phyloP scores from a whole-genome alignment of 768 basidiomycete genomes.

The Russula compacta region DNA sequence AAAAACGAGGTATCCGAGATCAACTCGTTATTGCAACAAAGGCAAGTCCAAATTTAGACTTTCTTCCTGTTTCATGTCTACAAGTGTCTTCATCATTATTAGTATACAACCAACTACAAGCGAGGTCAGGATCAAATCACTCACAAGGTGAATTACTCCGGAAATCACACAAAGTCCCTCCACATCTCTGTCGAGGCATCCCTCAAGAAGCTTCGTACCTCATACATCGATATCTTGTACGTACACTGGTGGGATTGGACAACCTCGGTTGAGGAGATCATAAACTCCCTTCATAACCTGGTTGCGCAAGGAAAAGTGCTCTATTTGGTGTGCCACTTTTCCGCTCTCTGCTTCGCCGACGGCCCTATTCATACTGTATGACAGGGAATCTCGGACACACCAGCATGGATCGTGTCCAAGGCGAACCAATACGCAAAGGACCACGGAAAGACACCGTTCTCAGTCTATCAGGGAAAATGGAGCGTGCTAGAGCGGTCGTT shows the following conservation, averaged over 20 bases:
- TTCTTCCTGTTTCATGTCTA: neutral
- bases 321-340: too few species aligned
- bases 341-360: too few species aligned
- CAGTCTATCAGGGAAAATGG: too few species aligned
- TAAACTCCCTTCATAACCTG: slow-evolving; percentile 30
- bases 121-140: slow-evolving; percentile 14
- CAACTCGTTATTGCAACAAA: slow-evolving; percentile 30
- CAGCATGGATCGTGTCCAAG: too few species aligned
- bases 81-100: neutral
- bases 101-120: slow-evolving; percentile 26
- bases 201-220: slow-evolving; percentile 44
- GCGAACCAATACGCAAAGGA: too few species aligned
- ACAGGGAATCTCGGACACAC: too few species aligned
- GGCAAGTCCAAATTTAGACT: slow-evolving; percentile 3
- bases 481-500: too few species aligned
- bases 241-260: slow-evolving; percentile 45
- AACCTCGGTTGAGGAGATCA: slow-evolving; percentile 25
- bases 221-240: slow-evolving; percentile 51
- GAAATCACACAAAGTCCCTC: slow-evolving; percentile 34
- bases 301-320: slow-evolving; percentile 36
- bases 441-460: too few species aligned
- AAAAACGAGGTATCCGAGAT: slow-evolving; percentile 29
- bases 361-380: too few species aligned
- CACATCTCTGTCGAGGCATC: slow-evolving; percentile 28
- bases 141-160: slow-evolving; percentile 33